A percentile compares a stretch with the other conserved stretches of the same genome.
These are phyloP conservation scores for Rhododendron ferrugineum DNA, from an alignment of 148 eudicot genomes.

Conservation along the genomic window DNA sequence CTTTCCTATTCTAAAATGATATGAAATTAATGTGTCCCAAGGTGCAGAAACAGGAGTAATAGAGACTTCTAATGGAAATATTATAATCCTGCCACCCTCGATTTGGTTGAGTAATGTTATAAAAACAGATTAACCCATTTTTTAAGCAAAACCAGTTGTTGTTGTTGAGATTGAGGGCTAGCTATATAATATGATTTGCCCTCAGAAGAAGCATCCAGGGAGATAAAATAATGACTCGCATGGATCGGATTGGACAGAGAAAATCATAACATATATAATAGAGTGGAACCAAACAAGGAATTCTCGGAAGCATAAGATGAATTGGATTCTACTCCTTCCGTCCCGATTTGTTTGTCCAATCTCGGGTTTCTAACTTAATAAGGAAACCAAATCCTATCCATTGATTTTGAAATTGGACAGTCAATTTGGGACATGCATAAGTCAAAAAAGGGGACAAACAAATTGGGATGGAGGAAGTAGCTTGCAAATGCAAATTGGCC, in stretches of 20 bases:
- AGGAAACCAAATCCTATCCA: too few species aligned
- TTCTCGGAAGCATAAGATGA: neutral
- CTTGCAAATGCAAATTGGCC: neutral
- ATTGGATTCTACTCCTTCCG: neutral
- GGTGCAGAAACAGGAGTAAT: slow-evolving; percentile 70
- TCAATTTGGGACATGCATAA: too few species aligned
- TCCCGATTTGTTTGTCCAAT: too few species aligned
- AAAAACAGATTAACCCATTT: slow-evolving; percentile 1
- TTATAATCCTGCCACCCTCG: slow-evolving; percentile 35
- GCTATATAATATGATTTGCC: slow-evolving; percentile 31
- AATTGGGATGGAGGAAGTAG: too few species aligned
- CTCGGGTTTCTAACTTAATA: too few species aligned
- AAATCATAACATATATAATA: slow-evolving; percentile 4
- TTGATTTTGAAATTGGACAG: too few species aligned
- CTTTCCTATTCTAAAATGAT: slow-evolving; percentile 25
- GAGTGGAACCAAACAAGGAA: neutral
- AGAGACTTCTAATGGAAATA: slow-evolving; percentile 67
- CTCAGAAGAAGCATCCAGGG: slow-evolving; percentile 52
- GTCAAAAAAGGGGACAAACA: too few species aligned
- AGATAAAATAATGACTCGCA: slow-evolving; percentile 25
- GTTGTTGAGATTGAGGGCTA: slow-evolving; percentile 36
- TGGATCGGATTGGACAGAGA: slow-evolving; percentile 15
- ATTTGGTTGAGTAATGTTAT: slow-evolving; percentile 22
- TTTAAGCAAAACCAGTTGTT: slow-evolving; percentile 32
- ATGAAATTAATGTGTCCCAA: slow-evolving; percentile 66